Base-by-base conservation (phyloP, 495 filamentous ascomycete genomes). In the Diplogelasinospora grovesii region DNA sequence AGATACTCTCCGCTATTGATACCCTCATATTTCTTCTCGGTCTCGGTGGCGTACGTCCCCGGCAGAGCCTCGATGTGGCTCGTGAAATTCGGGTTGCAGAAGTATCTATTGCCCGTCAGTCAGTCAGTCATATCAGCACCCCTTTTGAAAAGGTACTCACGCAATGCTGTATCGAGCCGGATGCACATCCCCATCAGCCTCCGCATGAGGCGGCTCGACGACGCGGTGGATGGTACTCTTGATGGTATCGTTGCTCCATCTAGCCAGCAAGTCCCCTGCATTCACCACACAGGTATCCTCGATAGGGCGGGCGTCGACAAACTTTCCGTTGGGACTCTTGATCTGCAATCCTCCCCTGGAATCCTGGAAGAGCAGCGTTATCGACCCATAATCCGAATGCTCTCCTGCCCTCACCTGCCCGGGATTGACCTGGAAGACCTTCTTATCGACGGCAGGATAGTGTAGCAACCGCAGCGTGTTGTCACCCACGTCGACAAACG, bases 351-450 rank as follows among this genome's bases (percentile, higher is more conserved):
- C 90, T 1, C 90, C 90, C 18, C 77, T 65, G 25, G 66, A 49
- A 64, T 95, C 90, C 58, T 97, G 90, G 64, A 97, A 96, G 13
- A 97, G 72, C 22, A 95, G 63, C 1, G 90, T 95, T 46, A 95
- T 75, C 0, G 78, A 85, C 2, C 89, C 90, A 52, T 95, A 95
- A 52, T 96, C 90, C 13, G 80, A 85, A 54, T 96, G 90, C 22
- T 80, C 84, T 0, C 88, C 90, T 0, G 89, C 87, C 2, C 90
- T 66, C 3, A 96, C 85, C 57, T 89, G 83, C 9, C 70, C 71
- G 18, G 78, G 78, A 41, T 87, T 85, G 37, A 75, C 63, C 48
- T 63, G 54, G 57, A 96, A 95, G 4, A 86, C 74, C 6, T 77
- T 66, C 38, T 75, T 78, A 19, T 57, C 52, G 2, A 89, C 83